Percentiles rank a stretch among this genome's conserved stretches.
Evolutionary conservation across 345 rosid genomes (phyloP).

Genomic region (Atalantia buxifolia): DNA sequence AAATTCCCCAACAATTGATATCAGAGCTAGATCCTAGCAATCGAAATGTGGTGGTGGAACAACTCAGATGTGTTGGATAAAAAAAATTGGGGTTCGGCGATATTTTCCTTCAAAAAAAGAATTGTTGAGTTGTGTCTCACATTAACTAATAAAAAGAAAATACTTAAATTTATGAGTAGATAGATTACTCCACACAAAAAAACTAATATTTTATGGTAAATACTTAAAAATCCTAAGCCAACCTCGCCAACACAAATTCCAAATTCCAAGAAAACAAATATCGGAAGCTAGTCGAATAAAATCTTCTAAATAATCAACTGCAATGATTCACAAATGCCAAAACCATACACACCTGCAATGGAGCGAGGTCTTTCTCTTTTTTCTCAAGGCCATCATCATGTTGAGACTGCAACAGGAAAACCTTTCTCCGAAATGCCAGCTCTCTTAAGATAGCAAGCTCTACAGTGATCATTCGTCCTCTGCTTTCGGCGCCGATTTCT

Average conservation of each 20-base stretch:
- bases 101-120: too few species aligned
- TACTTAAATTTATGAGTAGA: too few species aligned
- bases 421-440: constrained; percentile 19
- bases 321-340: not conserved
- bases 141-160: too few species aligned
- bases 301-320: not conserved
- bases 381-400: not conserved
- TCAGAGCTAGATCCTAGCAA: too few species aligned
- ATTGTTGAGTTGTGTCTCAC: too few species aligned
- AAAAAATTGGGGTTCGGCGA: too few species aligned
- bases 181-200: too few species aligned
- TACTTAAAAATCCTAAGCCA: too few species aligned
- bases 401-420: constrained; percentile 2
- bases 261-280: not conserved
- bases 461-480: not conserved
- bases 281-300: not conserved
- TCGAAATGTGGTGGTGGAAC: too few species aligned
- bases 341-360: constrained; percentile 8
- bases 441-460: constrained; percentile 28
- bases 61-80: too few species aligned
- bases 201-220: too few species aligned
- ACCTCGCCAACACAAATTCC: not conserved
- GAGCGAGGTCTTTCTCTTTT: not conserved
- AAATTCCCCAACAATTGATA: fast-evolving
- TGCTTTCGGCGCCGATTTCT: constrained; percentile 16